Evolutionary conservation across 2,329 filamentous ascomycete genomes (phyloP).

Genomic region (Dryadomyces quercus-mongolicae): DNA sequence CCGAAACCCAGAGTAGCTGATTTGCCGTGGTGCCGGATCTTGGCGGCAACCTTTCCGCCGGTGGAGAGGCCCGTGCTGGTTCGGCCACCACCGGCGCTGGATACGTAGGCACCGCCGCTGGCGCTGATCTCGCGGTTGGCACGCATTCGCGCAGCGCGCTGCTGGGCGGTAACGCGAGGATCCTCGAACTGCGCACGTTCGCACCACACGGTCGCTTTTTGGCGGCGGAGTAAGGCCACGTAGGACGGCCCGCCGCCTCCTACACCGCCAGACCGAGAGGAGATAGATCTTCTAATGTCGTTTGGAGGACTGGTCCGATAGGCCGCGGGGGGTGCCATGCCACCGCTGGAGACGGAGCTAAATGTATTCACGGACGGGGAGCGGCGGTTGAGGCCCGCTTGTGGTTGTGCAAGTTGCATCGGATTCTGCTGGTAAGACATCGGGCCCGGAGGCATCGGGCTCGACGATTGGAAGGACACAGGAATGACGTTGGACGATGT

Average conservation of each 20-base stretch:
- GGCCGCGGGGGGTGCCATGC: constrained; percentile 36
- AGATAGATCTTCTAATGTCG: constrained; percentile 65
- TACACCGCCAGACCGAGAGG: constrained; percentile 55
- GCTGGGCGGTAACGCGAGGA: constrained; percentile 67
- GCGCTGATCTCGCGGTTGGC: constrained; percentile 76
- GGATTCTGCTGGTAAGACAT: constrained; percentile 5
- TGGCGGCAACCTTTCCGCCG: constrained; percentile 57
- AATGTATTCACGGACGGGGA: constrained; percentile 56
- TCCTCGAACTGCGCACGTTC: constrained; percentile 90
- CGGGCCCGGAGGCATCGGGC: constrained; percentile 5
- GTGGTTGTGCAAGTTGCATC: constrained; percentile 19
- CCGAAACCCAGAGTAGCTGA: constrained; percentile 68
- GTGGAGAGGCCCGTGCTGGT: constrained; percentile 50
- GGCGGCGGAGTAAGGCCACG: constrained; percentile 88
- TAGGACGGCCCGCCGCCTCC: constrained; percentile 50
- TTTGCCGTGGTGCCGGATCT: constrained; percentile 81
- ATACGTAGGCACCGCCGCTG: constrained; percentile 36
- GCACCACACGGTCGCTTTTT: constrained; percentile 98
- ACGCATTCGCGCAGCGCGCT: constrained; percentile 75
- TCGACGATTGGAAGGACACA: constrained; percentile 25
- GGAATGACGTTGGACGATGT: constrained; percentile 43
- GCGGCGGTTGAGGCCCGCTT: constrained; percentile 33
- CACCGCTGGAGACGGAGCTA: constrained; percentile 51
- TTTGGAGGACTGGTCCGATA: constrained; percentile 42
- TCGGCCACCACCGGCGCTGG: constrained; percentile 27